Evolutionary conservation across 2,329 filamentous ascomycete genomes (phyloP).

Genomic region (Pseudogymnoascus sp.): DNA sequence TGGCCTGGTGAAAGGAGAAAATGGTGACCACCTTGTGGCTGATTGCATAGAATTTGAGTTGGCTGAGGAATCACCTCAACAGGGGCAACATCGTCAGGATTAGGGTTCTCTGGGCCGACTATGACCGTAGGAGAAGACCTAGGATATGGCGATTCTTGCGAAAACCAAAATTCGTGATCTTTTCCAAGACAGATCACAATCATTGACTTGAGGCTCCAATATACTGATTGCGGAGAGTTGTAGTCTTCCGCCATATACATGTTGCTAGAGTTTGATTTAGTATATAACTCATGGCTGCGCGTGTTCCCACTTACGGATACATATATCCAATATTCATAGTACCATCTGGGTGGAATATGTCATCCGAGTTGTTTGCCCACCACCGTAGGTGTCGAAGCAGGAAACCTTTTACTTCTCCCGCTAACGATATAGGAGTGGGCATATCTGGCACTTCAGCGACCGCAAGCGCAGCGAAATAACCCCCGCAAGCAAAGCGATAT

Average conservation of each 20-base stretch:
- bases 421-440: slow-evolving; percentile 31
- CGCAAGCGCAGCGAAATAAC: slow-evolving; percentile 40
- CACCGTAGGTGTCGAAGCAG: slow-evolving; percentile 42
- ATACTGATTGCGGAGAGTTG: slow-evolving; percentile 48
- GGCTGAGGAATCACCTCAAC: slow-evolving; percentile 26
- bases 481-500: slow-evolving; percentile 43
- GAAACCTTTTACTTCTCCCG: slow-evolving; percentile 40
- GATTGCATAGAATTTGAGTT: slow-evolving; percentile 39
- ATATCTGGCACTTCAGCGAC: slow-evolving; percentile 34
- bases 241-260: slow-evolving; percentile 50
- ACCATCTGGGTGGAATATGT: slow-evolving; percentile 42
- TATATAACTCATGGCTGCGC: slow-evolving; percentile 9
- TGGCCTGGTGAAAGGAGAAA: slow-evolving; percentile 26
- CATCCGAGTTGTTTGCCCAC: slow-evolving; percentile 36
- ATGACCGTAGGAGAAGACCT: slow-evolving; percentile 13
- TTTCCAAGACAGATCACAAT: slow-evolving; percentile 33
- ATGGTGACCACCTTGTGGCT: slow-evolving; percentile 18
- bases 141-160: slow-evolving; percentile 32
- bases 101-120: neutral
- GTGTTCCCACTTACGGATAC: slow-evolving; percentile 18
- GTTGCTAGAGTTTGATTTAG: slow-evolving; percentile 27
- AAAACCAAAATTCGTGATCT: slow-evolving; percentile 38
- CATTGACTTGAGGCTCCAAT: slow-evolving; percentile 47
- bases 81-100: neutral
- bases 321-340: slow-evolving; percentile 41